Conservation (phyloP, 805 yeast species). For the Phaffomyces antillensis region DNA sequence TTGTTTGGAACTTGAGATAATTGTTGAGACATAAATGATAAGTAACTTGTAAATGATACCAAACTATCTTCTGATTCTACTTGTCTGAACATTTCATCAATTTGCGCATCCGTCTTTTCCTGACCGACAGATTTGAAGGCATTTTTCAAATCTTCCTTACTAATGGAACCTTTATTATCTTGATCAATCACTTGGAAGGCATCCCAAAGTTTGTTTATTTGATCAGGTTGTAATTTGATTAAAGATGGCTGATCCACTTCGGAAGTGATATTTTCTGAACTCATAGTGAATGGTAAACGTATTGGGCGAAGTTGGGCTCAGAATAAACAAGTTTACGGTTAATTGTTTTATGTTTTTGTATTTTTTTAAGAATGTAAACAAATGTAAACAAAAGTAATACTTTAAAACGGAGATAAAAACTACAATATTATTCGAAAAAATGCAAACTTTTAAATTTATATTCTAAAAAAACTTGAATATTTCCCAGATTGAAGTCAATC, state of each 20-base stretch:
- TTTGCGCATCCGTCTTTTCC: constrained; percentile 31
- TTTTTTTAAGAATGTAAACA: not conserved
- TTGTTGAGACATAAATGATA: constrained; percentile 53
- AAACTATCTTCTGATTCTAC: constrained; percentile 24
- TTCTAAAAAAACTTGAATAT: constrained; percentile 33
- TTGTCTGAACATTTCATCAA: constrained; percentile 37
- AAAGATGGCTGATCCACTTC: too few relatives aligned
- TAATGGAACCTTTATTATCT: constrained; percentile 65
- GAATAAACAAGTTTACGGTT: constrained; percentile 25
- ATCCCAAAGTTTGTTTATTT: constrained; percentile 60
- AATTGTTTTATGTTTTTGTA: too few relatives aligned
- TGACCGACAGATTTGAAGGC: constrained; percentile 49
- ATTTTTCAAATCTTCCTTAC: constrained; percentile 46
- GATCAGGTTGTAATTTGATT: constrained; percentile 41
- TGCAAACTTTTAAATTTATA: not conserved
- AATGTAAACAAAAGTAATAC: too few relatives aligned
- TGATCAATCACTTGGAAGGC: constrained; percentile 78
- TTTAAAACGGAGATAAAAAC: not conserved
- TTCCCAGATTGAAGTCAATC: constrained; percentile 53
- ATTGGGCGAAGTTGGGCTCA: too few relatives aligned
- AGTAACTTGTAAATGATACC: constrained; percentile 53
- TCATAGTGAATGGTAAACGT: too few relatives aligned
- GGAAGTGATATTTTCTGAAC: too few relatives aligned
- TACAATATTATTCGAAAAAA: not conserved
- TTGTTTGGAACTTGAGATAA: constrained; percentile 44